phyloP scores from a whole-genome alignment of 805 yeast species.

The Pichia manshurica region DNA sequence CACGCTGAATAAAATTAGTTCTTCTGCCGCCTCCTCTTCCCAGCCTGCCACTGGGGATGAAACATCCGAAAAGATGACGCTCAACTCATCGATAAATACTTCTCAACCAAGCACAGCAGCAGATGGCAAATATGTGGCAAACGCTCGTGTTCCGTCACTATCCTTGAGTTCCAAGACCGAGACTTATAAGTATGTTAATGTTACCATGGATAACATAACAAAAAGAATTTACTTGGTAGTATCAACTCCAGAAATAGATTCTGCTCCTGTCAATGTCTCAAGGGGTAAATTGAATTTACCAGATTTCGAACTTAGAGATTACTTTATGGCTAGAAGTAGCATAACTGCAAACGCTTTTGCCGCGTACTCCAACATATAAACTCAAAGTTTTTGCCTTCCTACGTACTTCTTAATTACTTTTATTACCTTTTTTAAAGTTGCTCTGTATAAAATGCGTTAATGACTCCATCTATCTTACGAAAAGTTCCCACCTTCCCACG shows the following conservation, averaged over 20 bases:
- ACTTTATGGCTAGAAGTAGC: constrained; percentile 12
- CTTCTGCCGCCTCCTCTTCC: constrained; percentile 1
- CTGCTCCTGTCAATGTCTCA: constrained; percentile 13
- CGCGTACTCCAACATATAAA: constrained; percentile 3
- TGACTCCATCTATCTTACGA: too few species aligned
- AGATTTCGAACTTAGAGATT: constrained; percentile 5
- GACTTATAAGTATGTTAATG: constrained; percentile 15
- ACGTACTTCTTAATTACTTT: neutral
- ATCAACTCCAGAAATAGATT: constrained; percentile 12
- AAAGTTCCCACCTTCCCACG: too few species aligned
- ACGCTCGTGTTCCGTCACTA: constrained; percentile 8
- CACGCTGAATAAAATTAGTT: constrained; percentile 1
- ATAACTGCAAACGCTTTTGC: constrained; percentile 15
- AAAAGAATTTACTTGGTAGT: constrained; percentile 10
- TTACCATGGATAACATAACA: constrained; percentile 13
- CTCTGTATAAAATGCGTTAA: neutral
- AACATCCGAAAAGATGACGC: neutral
- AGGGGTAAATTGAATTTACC: neutral
- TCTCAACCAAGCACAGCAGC: neutral
- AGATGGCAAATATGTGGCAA: constrained; percentile 1
- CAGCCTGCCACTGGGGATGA: neutral
- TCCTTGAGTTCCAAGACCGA: constrained; percentile 9
- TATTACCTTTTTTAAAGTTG: neutral
- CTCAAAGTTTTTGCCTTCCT: neutral
- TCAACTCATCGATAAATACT: neutral